A percentile compares a stretch with the other conserved stretches of the same genome.
These are phyloP conservation scores for Fusarium sp. DNA, from an alignment of 2,329 filamentous ascomycete genomes.

Conservation along the genomic window DNA sequence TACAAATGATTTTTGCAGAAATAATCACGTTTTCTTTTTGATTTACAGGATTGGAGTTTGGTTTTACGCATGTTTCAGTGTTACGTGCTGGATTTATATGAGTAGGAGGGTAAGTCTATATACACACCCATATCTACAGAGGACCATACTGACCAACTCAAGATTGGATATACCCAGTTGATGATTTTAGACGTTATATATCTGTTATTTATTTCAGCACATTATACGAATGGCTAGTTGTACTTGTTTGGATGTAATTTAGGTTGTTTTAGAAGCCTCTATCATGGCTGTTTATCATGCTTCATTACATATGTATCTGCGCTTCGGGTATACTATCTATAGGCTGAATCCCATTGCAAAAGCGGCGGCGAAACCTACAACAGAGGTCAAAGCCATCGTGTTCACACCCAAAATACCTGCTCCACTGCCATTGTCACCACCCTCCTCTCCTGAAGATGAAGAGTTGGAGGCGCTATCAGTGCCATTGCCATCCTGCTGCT, in stretches of 20 bases:
- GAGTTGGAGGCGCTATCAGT: slow-evolving; percentile 35
- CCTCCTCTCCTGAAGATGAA: slow-evolving; percentile 13
- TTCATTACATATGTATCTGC: slow-evolving; percentile 8
- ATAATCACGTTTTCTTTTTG: slow-evolving; percentile 24
- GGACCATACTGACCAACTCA: slow-evolving; percentile 24
- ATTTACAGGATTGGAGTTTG: slow-evolving; percentile 25
- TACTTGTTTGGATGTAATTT: slow-evolving; percentile 25
- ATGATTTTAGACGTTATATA: slow-evolving; percentile 22
- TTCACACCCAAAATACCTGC: slow-evolving; percentile 42
- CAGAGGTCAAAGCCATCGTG: slow-evolving; percentile 48
- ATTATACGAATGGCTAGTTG: not conserved
- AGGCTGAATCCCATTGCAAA: slow-evolving; percentile 54
- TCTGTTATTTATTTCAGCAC: not conserved
- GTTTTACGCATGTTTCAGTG: slow-evolving; percentile 14
- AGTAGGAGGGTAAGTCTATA: slow-evolving; percentile 36
- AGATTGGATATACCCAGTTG: slow-evolving; percentile 42
- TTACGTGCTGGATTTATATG: slow-evolving; percentile 20
- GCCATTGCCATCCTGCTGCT: slow-evolving; percentile 43
- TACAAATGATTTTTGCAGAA: slow-evolving; percentile 11
- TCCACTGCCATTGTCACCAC: slow-evolving; percentile 36
- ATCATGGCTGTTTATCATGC: slow-evolving; percentile 14
- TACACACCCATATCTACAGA: not conserved
- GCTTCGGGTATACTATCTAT: slow-evolving; percentile 30
- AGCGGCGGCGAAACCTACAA: slow-evolving; percentile 52
- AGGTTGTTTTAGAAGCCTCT: slow-evolving; percentile 24